Evolutionary conservation across 2,329 filamentous ascomycete species (phyloP).

Genomic region (Emmonsiellopsis sp.): DNA sequence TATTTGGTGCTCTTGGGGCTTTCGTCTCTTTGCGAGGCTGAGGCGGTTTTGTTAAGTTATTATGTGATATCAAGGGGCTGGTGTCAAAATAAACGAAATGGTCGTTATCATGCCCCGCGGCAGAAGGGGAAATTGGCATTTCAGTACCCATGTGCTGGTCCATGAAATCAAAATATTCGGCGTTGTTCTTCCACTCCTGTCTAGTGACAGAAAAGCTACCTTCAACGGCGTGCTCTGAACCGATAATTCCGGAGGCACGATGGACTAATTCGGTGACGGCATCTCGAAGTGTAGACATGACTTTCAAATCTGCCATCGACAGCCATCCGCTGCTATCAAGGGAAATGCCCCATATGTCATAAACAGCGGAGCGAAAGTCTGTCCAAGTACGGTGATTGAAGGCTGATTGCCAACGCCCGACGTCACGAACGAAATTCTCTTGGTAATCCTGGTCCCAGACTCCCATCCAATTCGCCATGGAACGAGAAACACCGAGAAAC

Average conservation of each 20-base stretch:
- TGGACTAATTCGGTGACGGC: background rate
- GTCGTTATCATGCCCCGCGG: too few species aligned
- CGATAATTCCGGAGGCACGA: background rate
- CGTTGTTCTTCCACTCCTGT: background rate
- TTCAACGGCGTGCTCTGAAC: background rate
- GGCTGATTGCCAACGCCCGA: background rate
- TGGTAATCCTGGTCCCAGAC: background rate
- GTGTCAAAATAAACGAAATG: too few species aligned
- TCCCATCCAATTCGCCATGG: background rate
- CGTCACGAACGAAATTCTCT: background rate
- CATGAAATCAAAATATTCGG: background rate
- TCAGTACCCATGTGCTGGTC: background rate
- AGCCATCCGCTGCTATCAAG: background rate
- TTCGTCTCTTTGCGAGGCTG: too few species aligned
- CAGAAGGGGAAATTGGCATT: background rate
- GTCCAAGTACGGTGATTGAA: background rate
- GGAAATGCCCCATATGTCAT: background rate
- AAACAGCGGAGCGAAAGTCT: background rate
- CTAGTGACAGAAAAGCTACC: background rate
- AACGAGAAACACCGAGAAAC: background rate
- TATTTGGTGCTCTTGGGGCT: background rate
- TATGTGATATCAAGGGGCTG: too few species aligned
- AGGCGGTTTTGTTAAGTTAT: too few species aligned
- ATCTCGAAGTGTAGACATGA: background rate
- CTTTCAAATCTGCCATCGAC: background rate